These are phyloP conservation scores for Aureobasidium namibiae DNA, from an alignment of 2,329 filamentous ascomycete genomes.

Conservation along the genomic window DNA sequence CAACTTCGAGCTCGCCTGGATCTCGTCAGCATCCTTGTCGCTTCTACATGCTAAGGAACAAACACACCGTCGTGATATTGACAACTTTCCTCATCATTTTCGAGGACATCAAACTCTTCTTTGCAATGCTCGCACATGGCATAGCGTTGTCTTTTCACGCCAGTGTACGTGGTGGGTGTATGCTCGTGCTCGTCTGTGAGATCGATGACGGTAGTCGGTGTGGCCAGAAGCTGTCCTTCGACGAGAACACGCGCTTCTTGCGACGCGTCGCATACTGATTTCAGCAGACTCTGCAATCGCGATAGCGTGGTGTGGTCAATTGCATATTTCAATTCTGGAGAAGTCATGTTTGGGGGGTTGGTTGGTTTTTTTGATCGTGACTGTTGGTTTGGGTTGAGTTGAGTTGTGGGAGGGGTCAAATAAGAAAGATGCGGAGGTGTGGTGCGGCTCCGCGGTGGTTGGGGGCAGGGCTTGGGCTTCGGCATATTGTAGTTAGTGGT, in stretches of 20 bases:
- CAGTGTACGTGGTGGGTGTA: not conserved
- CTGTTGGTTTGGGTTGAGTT: too few species aligned
- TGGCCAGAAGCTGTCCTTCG: not conserved
- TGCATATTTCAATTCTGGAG: not conserved
- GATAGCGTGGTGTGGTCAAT: not conserved
- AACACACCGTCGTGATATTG: too few species aligned
- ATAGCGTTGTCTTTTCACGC: not conserved
- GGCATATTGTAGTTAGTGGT: too few species aligned
- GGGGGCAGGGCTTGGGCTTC: not conserved
- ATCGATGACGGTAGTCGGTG: not conserved
- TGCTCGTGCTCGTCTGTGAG: not conserved
- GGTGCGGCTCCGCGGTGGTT: not conserved
- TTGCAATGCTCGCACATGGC: slow-evolving; percentile 19
- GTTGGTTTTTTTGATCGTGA: not conserved
- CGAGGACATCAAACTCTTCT: slow-evolving; percentile 20
- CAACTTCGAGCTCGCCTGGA: slow-evolving; percentile 19
- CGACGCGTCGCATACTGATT: not conserved
- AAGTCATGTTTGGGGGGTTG: not conserved
- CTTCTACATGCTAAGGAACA: too few species aligned
- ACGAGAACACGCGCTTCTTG: not conserved
- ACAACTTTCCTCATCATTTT: slow-evolving; percentile 17
- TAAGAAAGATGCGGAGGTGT: not conserved
- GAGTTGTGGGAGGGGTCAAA: not conserved
- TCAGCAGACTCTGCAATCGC: not conserved
- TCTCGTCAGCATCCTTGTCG: too few species aligned